These are phyloP conservation scores for Rhizophagus sp. DNA, from an alignment of 192 early-diverging fungal genomes.

Conservation along the genomic window DNA sequence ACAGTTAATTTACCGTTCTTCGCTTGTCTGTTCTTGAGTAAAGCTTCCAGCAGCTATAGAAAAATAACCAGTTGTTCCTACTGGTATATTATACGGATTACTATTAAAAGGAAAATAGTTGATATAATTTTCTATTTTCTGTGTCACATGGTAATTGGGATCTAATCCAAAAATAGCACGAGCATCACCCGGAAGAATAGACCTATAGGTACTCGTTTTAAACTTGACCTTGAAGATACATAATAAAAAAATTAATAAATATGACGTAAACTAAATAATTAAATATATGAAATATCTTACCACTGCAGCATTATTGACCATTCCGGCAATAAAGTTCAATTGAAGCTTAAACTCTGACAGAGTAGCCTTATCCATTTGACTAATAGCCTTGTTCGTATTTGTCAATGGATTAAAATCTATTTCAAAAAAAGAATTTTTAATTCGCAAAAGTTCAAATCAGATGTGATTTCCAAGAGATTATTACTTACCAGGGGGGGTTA, in stretches of 20 bases:
- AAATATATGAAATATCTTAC: not conserved
- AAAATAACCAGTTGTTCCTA: slow-evolving; percentile 4
- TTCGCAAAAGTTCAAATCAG: not conserved
- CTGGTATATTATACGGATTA: not conserved
- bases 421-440: not conserved
- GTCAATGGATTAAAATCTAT: not conserved
- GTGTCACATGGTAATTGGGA: not conserved
- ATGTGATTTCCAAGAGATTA: too few relatives aligned
- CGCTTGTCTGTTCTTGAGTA: not conserved
- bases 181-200: not conserved
- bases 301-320: slow-evolving; percentile 1
- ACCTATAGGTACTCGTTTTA: not conserved
- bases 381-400: not conserved
- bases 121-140: not conserved
- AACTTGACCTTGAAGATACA: not conserved
- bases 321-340: slow-evolving; percentile 5
- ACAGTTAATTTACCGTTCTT: not conserved
- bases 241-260: not conserved
- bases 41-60: slow-evolving; percentile 19
- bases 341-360: not conserved
- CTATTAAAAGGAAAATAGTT: slow-evolving; percentile 3
- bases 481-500: not conserved
- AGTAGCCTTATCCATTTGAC: not conserved
- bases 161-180: not conserved
- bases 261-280: not conserved